phyloP scores from a whole-genome alignment of 345 rosid genomes.

The Ricinus communis region DNA sequence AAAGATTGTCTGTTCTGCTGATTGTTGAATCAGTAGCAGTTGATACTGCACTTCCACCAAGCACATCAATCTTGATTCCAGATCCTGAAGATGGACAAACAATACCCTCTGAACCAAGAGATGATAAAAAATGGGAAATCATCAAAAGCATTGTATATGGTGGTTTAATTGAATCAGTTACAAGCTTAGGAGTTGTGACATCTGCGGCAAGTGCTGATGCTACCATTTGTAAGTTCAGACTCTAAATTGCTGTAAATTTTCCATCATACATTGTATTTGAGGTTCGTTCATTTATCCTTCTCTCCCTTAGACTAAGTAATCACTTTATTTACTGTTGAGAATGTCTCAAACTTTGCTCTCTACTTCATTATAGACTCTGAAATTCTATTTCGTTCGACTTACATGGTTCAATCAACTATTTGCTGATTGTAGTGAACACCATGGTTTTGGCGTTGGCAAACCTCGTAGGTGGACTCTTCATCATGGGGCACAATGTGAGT shows the following conservation, averaged over 20 bases:
- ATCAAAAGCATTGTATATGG: slow-evolving; percentile 31
- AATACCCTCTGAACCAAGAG: background rate
- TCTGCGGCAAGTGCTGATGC: slow-evolving; percentile 28
- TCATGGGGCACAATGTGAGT: slow-evolving; percentile 18
- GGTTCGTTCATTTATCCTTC: too few relatives aligned
- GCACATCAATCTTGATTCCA: background rate
- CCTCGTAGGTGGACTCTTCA: slow-evolving; percentile 20
- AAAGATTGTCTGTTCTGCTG: too few relatives aligned
- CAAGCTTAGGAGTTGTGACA: slow-evolving; percentile 23
- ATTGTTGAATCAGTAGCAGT: too few relatives aligned
- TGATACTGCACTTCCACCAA: background rate
- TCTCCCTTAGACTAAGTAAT: too few relatives aligned
- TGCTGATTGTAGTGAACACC: slow-evolving; percentile 11
- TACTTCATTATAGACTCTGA: background rate
- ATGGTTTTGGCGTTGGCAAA: slow-evolving; percentile 25
- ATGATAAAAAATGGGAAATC: slow-evolving; percentile 11
- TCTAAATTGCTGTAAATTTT: background rate
- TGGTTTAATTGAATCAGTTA: slow-evolving; percentile 25
- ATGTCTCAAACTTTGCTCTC: too few relatives aligned
- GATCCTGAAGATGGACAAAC: background rate
- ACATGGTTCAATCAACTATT: background rate
- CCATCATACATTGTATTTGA: background rate
- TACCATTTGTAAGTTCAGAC: slow-evolving; percentile 16
- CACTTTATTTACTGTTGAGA: too few relatives aligned
- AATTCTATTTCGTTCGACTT: background rate